phyloP scores from a whole-genome alignment of 371 early-diverging fungal species.

The Mucor sp. region DNA sequence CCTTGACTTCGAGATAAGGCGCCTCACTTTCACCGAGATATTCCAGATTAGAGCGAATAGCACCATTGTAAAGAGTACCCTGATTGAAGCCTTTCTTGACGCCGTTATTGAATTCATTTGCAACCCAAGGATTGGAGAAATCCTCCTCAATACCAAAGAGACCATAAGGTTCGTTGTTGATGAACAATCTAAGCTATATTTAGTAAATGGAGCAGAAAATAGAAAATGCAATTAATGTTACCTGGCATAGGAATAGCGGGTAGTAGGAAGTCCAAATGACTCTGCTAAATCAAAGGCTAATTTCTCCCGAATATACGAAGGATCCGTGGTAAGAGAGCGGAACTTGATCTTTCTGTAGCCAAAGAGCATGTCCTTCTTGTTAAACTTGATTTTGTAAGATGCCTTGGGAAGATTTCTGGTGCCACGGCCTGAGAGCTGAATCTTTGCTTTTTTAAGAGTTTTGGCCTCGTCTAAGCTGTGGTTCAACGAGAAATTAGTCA shows the following conservation, averaged over 20 bases:
- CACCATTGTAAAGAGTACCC: constrained; percentile 31
- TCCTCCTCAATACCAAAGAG: constrained; percentile 37
- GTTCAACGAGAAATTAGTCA: neutral
- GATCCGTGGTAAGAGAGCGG: constrained; percentile 30
- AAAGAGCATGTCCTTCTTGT: constrained; percentile 23
- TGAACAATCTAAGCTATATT: constrained; percentile 23
- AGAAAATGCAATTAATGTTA: neutral
- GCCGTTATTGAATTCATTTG: constrained; percentile 35
- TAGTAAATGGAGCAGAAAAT: neutral
- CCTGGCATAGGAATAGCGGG: constrained; percentile 27
- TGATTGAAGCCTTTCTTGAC: constrained; percentile 18
- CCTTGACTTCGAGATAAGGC: constrained; percentile 10
- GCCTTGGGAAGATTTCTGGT: constrained; percentile 19
- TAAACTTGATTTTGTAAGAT: constrained; percentile 26
- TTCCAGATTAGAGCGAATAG: neutral
- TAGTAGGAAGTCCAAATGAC: constrained; percentile 27
- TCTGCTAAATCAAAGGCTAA: constrained; percentile 22
- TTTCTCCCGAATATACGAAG: constrained; percentile 37
- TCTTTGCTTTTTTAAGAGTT: neutral
- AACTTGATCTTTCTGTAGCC: constrained; percentile 34
- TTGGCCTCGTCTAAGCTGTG: neutral
- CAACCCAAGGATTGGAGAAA: constrained; percentile 33
- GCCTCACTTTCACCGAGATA: neutral
- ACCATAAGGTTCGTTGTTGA: constrained; percentile 35
- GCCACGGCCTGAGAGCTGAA: constrained; percentile 26